Evolutionary conservation across 2,329 filamentous ascomycete genomes (phyloP).

Genomic region (Zymoseptoria pseudotritici): DNA sequence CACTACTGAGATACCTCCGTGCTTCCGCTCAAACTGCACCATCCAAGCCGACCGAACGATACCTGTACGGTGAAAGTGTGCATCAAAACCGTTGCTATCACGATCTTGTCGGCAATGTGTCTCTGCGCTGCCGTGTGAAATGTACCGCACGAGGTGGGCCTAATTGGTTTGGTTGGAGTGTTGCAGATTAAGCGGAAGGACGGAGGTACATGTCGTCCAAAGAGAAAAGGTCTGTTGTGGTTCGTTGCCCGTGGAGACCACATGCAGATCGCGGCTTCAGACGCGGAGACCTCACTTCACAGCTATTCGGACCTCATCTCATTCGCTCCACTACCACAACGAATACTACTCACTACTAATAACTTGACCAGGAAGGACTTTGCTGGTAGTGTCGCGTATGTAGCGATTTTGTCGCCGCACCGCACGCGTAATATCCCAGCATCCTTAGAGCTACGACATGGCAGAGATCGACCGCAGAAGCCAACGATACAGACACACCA

Average conservation of each 20-base stretch:
- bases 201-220: too few relatives aligned
- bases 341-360: neutral
- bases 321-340: neutral
- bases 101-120: too few relatives aligned
- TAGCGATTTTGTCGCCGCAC: slow-evolving; percentile 24
- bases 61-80: too few relatives aligned
- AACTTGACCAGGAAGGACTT: neutral
- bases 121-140: too few relatives aligned
- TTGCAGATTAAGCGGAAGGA: too few relatives aligned
- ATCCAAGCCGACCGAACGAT: too few relatives aligned
- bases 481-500: slow-evolving; percentile 8
- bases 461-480: slow-evolving; percentile 19
- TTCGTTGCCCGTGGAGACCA: neutral
- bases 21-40: too few relatives aligned
- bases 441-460: slow-evolving; percentile 26
- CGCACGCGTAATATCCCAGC: slow-evolving; percentile 17
- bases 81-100: too few relatives aligned
- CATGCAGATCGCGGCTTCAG: neutral
- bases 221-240: neutral
- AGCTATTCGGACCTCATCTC: neutral
- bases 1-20: too few relatives aligned
- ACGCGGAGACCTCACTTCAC: neutral
- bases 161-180: too few relatives aligned
- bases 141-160: too few relatives aligned
- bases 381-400: slow-evolving; percentile 16